Evolutionary conservation across 2,329 filamentous ascomycete genomes (phyloP), one percentile per base, ranked within the genome.

Genomic region (Colletotrichum zoysiae): DNA sequence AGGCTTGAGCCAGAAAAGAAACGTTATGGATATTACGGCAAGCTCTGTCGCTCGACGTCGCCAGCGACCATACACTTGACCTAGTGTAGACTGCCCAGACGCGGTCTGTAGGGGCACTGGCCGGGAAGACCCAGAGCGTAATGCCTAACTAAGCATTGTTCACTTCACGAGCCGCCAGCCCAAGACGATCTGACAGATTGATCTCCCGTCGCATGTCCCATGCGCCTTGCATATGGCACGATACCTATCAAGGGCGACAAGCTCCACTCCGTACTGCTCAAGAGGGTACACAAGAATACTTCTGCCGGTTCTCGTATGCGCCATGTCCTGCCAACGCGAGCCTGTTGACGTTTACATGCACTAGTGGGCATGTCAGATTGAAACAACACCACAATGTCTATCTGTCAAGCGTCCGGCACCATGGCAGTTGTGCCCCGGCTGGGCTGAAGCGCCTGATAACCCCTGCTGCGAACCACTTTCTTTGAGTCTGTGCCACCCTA

Each of bases 361-460:
- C 69, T 38, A 20, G 16, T 20, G 40, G 5, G 44, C 30, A 33
- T 56, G 35, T 40, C 30, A 35, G 3, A 53, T 33, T 44, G 46
- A 40, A 70, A 70, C 60, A 46, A n/a, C 66, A 65, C 65, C 30
- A 23, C 65, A 60, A 46, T 30, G 30, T 30, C 30, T 33, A 60
- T 55, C 46, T 55, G 30, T 11, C 40, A 40, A 16, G 26, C 44
- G 16, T 44, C 58, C 48, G n/a, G 38, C 16, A n/a, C 23, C 50
- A n/a, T 16, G 23, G 6, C 48, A 68, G 30, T 26, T 33, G 65
- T 58, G 58, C 51, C 55, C 55, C 53, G 53, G 33, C 38, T 60
- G 23, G 53, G 18, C 33, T 62, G 65, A 33, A 48, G 38, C 38
- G 44, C 30, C n/a, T 42, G 44, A 26, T 20, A 26, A 18, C 44